Evolutionary conservation across 106 monocot species (phyloP).

Genomic region (Ottelia alismoides): DNA sequence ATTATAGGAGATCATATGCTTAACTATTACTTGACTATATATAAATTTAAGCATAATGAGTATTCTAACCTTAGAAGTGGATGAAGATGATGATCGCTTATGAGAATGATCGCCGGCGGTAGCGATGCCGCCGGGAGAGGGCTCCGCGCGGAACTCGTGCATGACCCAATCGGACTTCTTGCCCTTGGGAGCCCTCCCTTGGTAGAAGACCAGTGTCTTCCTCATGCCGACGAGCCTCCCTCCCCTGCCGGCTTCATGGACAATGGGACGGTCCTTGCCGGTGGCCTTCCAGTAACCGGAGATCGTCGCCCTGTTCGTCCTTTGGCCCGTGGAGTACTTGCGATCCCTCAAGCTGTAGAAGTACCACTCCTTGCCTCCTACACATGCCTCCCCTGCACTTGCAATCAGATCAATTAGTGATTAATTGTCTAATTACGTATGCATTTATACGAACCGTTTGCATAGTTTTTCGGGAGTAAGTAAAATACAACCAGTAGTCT

Average conservation of each 20-base stretch:
- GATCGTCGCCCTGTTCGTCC: constrained; percentile 16
- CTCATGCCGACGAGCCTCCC: constrained; percentile 53
- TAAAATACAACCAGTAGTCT: background rate
- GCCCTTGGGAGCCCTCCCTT: constrained; percentile 79
- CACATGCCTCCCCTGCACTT: constrained; percentile 2
- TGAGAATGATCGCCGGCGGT: too few species aligned
- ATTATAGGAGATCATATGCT: too few species aligned
- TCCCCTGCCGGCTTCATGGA: constrained; percentile 8
- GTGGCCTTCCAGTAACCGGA: constrained; percentile 24
- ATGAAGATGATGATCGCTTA: too few species aligned
- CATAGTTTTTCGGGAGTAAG: background rate
- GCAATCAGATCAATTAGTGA: background rate
- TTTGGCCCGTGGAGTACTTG: constrained; percentile 13
- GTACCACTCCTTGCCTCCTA: constrained; percentile 20
- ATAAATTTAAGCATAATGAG: too few species aligned
- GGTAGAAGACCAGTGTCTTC: constrained; percentile 83
- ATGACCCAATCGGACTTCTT: constrained; percentile 91
- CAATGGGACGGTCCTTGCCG: constrained; percentile 14
- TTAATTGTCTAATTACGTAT: background rate
- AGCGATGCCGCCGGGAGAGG: too few species aligned
- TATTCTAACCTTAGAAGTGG: too few species aligned
- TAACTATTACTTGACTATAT: too few species aligned
- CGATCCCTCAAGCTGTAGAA: constrained; percentile 18
- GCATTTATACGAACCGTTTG: too few species aligned
- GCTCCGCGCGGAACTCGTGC: constrained; percentile 83